Base-by-base conservation (phyloP, 139 green algal genomes). In the Gonium pectorale region DNA sequence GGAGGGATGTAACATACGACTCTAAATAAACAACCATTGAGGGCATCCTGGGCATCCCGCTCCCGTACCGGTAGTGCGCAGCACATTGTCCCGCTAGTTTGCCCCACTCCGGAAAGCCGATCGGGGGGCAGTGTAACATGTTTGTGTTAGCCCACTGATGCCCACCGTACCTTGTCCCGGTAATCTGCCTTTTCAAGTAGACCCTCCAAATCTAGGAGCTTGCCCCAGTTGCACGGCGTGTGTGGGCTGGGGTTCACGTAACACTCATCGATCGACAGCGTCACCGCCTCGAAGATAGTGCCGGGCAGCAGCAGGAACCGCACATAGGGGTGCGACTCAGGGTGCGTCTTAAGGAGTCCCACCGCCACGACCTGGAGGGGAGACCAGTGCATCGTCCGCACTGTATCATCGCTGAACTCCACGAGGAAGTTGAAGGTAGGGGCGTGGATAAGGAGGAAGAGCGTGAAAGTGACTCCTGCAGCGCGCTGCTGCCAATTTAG, bases 391-490 rank as follows among this genome's bases (percentile, higher is more conserved):
- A 27, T 11, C n/a, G 5, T 44, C 24, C 77, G 60, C 5, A 83
- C n/a, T 29, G 31, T 54, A 21, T 59, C 60, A 29, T 83, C 77
- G 43, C 24, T 51, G 62, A 37, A 83, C 21, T 70, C 74, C 11
- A 82, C 74, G 17, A n/a, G 73, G 56, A 79, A 79, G 70, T n/a
- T 79, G 46, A 66, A 79, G 7, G 70, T 79, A 2, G 70, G 70
- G 4, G 70, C 7, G 21, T 66, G 70, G 17, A 54, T 66, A 15
- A 79, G 33, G 1, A 79, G 8, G 19, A 79, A 64, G 7, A 64
- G 3, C 22, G 70, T 35, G 5, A 79, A 11, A 7, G 70, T 31
- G 31, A 79, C 22, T 15, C 70, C 70, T 46, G 70, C 46, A 19
- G 22, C 31, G 33, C 70, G 35, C 26, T 79, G 70, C 35, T 79